Conservation (phyloP, 139 green algal species). For the Monoraphidium neglectum region DNA sequence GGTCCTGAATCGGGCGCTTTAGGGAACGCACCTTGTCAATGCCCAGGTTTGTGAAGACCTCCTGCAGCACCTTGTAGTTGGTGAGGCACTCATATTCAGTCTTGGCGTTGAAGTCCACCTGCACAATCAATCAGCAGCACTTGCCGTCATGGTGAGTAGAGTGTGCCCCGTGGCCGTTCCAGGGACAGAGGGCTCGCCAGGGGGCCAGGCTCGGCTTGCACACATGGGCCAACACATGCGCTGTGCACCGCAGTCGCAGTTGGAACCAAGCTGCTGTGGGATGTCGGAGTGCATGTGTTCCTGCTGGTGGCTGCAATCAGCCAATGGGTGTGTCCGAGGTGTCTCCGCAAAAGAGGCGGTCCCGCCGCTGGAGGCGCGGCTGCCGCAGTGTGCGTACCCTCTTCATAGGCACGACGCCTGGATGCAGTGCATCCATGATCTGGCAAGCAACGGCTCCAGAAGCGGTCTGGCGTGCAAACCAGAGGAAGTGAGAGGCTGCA, state of each 20-base stretch:
- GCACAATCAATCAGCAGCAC: too few relatives aligned
- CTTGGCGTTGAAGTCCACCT: conserved; percentile 97
- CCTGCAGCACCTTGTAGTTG: conserved; percentile 98
- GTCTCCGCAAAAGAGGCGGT: background rate
- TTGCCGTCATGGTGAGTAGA: too few relatives aligned
- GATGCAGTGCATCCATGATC: conserved; percentile 92
- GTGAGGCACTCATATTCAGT: conserved; percentile 93
- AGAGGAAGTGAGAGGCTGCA: too few relatives aligned
- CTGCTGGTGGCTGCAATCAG: background rate
- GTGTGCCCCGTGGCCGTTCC: too few relatives aligned
- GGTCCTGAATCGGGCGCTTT: too few relatives aligned
- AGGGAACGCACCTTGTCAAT: conserved; percentile 77
- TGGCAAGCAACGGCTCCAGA: conserved; percentile 88
- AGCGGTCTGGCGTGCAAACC: conserved; percentile 56
- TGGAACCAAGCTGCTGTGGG: too few relatives aligned
- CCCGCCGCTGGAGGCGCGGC: background rate
- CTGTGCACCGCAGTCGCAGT: too few relatives aligned
- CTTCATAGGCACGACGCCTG: conserved; percentile 80
- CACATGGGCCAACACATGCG: too few relatives aligned
- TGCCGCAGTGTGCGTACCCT: conserved; percentile 62
- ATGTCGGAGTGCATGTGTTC: background rate
- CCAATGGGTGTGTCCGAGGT: background rate
- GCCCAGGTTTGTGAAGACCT: conserved; percentile 90
- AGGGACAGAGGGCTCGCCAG: too few relatives aligned
- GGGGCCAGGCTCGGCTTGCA: too few relatives aligned